A percentile compares a stretch with the other conserved stretches of the same genome.
Conservation (phyloP, 2,329 filamentous ascomycete species). For the Cladosporium sp. region DNA sequence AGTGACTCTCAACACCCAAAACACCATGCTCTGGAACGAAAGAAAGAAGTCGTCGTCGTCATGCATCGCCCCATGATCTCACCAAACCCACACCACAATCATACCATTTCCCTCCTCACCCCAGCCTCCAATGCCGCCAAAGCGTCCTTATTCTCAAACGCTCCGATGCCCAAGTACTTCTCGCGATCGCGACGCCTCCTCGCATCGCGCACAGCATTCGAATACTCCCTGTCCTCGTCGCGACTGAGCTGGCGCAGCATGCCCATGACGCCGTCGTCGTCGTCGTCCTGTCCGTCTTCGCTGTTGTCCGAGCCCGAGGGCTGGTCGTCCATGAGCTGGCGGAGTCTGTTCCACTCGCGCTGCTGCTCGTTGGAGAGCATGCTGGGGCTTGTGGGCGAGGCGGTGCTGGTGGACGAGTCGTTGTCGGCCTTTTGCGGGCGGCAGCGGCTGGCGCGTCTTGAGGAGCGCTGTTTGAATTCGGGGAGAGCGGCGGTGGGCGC, state of each 20-base stretch:
- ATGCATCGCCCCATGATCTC: background rate
- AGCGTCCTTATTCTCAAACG: slow-evolving; percentile 3
- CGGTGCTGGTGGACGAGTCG: background rate
- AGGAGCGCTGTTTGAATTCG: background rate
- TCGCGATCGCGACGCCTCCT: background rate
- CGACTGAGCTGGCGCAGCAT: slow-evolving; percentile 15
- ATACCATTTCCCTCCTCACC: background rate
- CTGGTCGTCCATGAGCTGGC: slow-evolving; percentile 1
- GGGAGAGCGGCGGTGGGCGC: slow-evolving; percentile 1
- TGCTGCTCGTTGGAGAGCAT: slow-evolving; percentile 6
- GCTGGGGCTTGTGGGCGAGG: background rate
- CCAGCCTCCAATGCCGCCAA: slow-evolving; percentile 7
- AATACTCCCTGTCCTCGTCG: background rate
- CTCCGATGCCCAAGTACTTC: background rate
- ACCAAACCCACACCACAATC: background rate
- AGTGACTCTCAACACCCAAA: background rate
- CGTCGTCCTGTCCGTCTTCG: background rate
- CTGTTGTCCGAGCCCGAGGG: background rate
- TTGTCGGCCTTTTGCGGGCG: background rate
- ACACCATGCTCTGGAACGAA: background rate
- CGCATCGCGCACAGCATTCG: background rate
- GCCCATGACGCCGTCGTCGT: slow-evolving; percentile 15
- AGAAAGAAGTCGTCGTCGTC: background rate
- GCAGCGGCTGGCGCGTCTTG: slow-evolving; percentile 3
- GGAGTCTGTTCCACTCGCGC: slow-evolving; percentile 13